Percentiles rank a stretch among this genome's conserved stretches.
Conservation (phyloP, 1,284 basidiomycete genomes). For the Cryptococcus hybrid region DNA sequence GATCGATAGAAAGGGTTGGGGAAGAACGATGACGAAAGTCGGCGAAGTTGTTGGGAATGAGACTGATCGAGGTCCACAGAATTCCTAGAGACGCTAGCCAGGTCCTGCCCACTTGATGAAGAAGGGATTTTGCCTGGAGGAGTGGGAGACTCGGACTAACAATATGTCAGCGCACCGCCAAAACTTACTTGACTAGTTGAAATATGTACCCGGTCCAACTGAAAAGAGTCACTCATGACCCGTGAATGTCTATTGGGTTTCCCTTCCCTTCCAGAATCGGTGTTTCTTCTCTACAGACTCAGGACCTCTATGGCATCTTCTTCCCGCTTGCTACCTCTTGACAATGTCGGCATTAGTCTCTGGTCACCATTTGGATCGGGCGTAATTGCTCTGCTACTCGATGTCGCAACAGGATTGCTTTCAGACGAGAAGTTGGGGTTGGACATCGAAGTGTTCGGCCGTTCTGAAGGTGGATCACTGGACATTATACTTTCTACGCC, state of each 20-base stretch:
- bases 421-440: background rate
- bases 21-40: conserved; percentile 38
- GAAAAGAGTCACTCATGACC: conserved; percentile 5
- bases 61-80: conserved; percentile 3
- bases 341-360: background rate
- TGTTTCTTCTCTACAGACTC: conserved; percentile 22
- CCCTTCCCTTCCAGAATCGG: conserved; percentile 27
- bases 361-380: background rate
- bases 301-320: conserved; percentile 21
- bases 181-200: background rate
- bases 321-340: background rate
- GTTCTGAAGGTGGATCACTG: conserved; percentile 3
- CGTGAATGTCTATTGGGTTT: conserved; percentile 17
- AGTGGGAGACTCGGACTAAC: conserved; percentile 16
- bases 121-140: conserved; percentile 5
- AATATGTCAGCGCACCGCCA: background rate
- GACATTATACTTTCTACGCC: background rate
- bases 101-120: background rate
- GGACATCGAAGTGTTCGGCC: background rate
- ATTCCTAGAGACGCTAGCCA: background rate
- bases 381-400: background rate
- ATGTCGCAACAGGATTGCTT: background rate
- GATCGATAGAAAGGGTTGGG: conserved; percentile 36
- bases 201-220: conserved; percentile 8
- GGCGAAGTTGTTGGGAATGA: conserved; percentile 20